A percentile compares a stretch with the other conserved stretches of the same genome.
Conservation (phyloP, 352 stramenopile species). For the Globisporangium echinulatum region DNA sequence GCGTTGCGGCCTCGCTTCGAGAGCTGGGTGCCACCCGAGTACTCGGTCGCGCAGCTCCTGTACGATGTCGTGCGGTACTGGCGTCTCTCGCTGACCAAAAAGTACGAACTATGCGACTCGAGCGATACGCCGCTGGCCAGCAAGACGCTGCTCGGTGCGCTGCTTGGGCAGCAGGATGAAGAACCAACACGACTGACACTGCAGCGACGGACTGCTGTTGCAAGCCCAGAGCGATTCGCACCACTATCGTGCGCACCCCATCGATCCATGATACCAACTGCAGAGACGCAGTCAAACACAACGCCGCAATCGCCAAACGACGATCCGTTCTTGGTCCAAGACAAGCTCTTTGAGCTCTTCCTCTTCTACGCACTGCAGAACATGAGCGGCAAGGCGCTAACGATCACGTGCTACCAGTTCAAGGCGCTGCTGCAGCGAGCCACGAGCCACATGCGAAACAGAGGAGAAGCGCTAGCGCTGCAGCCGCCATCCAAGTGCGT, state of each 20-base stretch:
- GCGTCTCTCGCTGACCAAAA: conserved; percentile 24
- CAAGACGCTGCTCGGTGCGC: conserved; percentile 13
- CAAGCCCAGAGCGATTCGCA: no score
- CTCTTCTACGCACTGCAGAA: conserved; percentile 54
- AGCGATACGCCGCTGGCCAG: conserved; percentile 17
- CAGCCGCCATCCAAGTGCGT: no score
- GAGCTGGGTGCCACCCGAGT: conserved; percentile 48
- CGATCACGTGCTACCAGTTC: conserved; percentile 61
- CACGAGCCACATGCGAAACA: not conserved
- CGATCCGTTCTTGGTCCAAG: conserved; percentile 51
- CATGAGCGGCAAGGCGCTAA: conserved; percentile 27
- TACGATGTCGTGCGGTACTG: conserved; percentile 43
- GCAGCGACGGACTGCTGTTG: not conserved
- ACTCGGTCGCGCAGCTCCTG: conserved; percentile 31
- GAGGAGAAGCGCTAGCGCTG: no score
- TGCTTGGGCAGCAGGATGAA: not conserved
- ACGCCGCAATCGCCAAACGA: not conserved
- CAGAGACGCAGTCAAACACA: no score
- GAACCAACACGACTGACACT: not conserved
- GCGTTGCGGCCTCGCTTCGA: conserved; percentile 12
- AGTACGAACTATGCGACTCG: conserved; percentile 35
- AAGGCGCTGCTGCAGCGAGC: conserved; percentile 37
- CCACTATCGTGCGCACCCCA: no score
- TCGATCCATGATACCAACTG: no score
- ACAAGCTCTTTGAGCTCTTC: conserved; percentile 64